Evolutionary conservation across 352 stramenopile species (phyloP).

Genomic region (Paralagenidium karlingii): DNA sequence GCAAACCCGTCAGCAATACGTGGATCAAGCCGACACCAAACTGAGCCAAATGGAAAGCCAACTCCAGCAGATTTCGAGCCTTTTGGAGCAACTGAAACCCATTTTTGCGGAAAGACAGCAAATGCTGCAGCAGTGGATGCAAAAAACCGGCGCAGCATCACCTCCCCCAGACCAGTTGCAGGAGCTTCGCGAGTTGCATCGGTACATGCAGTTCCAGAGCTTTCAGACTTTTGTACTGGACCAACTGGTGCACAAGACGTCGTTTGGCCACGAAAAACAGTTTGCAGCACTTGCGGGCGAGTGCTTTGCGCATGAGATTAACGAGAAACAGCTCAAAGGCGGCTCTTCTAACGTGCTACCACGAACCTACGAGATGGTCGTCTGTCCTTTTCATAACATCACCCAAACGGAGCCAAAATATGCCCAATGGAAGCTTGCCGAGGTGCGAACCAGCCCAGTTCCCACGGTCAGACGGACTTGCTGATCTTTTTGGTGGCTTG

Average conservation of each 20-base stretch:
- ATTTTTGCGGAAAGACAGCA: slow-evolving; percentile 17
- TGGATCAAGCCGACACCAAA: no score
- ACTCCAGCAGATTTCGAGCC: no score
- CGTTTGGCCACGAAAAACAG: slow-evolving; percentile 24
- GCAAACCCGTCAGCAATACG: no score
- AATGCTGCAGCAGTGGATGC: slow-evolving; percentile 5
- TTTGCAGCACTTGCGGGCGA: slow-evolving; percentile 43
- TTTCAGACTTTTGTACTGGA: slow-evolving; percentile 38
- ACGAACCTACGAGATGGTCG: slow-evolving; percentile 37
- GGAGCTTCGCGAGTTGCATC: slow-evolving; percentile 30
- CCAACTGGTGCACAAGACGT: slow-evolving; percentile 19
- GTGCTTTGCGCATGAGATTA: slow-evolving; percentile 50
- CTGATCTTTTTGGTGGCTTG: no score
- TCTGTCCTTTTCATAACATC: slow-evolving; percentile 76
- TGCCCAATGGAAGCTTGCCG: slow-evolving; percentile 25
- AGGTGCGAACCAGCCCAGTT: slow-evolving; percentile 27
- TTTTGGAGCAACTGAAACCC: no score
- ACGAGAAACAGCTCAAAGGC: slow-evolving; percentile 65
- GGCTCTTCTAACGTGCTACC: slow-evolving; percentile 66
- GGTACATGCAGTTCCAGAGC: slow-evolving; percentile 27
- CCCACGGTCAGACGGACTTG: no score
- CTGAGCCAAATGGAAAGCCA: no score
- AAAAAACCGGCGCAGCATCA: slow-evolving; percentile 9
- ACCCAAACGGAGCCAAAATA: slow-evolving; percentile 61
- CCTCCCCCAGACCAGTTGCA: slow-evolving; percentile 15